Evolutionary conservation across 169 alveolate species (phyloP).

Genomic region (Besnoitia besnoiti): DNA sequence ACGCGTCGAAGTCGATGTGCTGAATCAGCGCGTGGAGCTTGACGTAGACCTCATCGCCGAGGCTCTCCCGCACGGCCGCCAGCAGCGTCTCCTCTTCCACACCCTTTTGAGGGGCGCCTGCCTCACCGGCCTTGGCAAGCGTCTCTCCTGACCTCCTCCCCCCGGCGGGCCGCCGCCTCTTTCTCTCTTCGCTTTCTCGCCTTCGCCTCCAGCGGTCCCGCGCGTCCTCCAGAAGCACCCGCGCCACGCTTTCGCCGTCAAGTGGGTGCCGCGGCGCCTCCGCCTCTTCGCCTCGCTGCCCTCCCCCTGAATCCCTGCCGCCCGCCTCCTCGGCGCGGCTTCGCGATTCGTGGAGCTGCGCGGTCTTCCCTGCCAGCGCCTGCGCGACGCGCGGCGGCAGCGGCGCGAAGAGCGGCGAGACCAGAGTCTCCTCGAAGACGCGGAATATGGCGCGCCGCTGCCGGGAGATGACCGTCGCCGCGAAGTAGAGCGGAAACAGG

Average conservation of each 20-base stretch:
- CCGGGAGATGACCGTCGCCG: neutral
- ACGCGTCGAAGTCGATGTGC: neutral
- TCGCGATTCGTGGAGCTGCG: neutral
- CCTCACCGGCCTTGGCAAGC: neutral
- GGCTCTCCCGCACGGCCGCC: neutral
- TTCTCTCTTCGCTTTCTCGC: neutral
- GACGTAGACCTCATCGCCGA: neutral
- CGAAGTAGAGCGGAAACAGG: constrained; percentile 19
- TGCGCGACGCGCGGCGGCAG: neutral
- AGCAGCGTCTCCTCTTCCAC: constrained; percentile 17
- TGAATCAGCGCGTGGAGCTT: neutral
- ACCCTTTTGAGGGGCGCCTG: neutral
- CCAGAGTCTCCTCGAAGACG: neutral
- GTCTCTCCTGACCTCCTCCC: neutral
- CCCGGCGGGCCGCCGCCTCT: neutral
- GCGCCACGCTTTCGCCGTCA: neutral
- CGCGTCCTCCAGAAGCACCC: neutral
- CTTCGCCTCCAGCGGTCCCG: neutral
- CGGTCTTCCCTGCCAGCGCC: neutral
- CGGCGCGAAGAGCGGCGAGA: neutral
- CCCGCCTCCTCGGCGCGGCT: neutral
- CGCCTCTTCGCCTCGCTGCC: neutral
- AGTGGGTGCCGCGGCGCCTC: neutral
- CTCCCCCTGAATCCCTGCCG: neutral
- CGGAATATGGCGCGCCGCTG: neutral